phyloP scores from a whole-genome alignment of 208 protist species.

The Trichomonas vaginalis region DNA sequence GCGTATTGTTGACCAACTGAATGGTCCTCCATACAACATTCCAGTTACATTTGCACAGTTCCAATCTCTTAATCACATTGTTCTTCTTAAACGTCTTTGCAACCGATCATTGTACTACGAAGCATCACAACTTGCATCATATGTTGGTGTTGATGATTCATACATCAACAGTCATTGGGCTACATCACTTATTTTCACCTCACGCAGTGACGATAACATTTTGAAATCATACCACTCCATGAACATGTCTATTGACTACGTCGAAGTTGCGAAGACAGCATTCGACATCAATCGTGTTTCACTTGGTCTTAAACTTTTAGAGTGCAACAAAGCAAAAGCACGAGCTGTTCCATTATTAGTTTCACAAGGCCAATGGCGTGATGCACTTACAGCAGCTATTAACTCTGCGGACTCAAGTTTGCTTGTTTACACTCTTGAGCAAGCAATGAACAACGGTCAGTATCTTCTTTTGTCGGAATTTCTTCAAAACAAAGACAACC shows the following conservation, averaged over 20 bases:
- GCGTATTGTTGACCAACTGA: background rate
- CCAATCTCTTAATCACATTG: background rate
- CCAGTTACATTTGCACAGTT: background rate
- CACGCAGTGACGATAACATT: no score
- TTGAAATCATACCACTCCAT: background rate
- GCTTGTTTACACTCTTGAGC: background rate
- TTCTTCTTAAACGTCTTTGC: background rate
- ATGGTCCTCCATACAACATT: background rate
- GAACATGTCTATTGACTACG: background rate
- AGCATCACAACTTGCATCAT: background rate
- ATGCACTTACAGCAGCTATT: background rate
- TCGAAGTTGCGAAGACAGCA: background rate
- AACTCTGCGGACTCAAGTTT: background rate
- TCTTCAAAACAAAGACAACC: background rate
- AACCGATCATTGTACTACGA: background rate
- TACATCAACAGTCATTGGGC: background rate
- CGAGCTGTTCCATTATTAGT: background rate
- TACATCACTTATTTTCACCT: background rate
- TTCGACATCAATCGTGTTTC: background rate
- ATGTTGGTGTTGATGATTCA: background rate
- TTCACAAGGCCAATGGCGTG: background rate
- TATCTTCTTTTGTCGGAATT: background rate
- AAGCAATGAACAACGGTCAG: background rate
- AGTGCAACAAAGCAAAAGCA: background rate
- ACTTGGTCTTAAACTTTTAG: background rate